Base-by-base conservation (phyloP, 768 basidiomycete species). In the Leccinum barrowsii region DNA sequence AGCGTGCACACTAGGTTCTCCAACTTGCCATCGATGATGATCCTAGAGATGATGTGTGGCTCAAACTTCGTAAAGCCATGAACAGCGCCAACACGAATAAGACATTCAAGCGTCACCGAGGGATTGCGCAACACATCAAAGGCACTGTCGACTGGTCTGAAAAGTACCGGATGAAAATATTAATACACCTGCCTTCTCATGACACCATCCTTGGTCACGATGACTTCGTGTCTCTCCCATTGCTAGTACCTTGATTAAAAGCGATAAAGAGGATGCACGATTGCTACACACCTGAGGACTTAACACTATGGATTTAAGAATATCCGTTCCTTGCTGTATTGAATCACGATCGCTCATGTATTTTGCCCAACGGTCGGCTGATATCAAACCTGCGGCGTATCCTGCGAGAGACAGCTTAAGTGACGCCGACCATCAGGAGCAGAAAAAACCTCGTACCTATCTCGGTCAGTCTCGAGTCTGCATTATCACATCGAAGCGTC, bases 401-500 rank as follows among this genome's bases (percentile, higher is more conserved):
- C 28, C 28, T 28, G 28, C 28, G 28, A 28, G 28, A 28, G 28
- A 28, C 28, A 28, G 28, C 54, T 51, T 49, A 21, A 10, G 10
- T 13, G 17, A 55, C 19, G 35, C 3, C 2, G 53, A 46, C 35
- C 37, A 58, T 49, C 47, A 44, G 40, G 12, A 10, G 40, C n/a
- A 40, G 2, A 3, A 37, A 56, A 48, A 37, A 26, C 63, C 12
- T 13, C 68, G 42, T 40, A 82, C 91, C 93, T 72, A 85, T 86
- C 65, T 83, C 82, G 0, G 94, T 95, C 58, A 96, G 74, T 49
- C 94, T 80, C 53, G 85, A 50, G 73, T 96, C 94, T 3, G 94
- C 94, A 62, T 96, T 96, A 72, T 96, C 94, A 53, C 89, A 87
- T 52, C 94, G 80, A 46, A 95, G 81, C 0, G 86, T 86, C 84